A percentile compares a stretch with the other conserved stretches of the same genome.
Conservation (phyloP, 164 flowering plant species). For the Berberis thunbergii region DNA sequence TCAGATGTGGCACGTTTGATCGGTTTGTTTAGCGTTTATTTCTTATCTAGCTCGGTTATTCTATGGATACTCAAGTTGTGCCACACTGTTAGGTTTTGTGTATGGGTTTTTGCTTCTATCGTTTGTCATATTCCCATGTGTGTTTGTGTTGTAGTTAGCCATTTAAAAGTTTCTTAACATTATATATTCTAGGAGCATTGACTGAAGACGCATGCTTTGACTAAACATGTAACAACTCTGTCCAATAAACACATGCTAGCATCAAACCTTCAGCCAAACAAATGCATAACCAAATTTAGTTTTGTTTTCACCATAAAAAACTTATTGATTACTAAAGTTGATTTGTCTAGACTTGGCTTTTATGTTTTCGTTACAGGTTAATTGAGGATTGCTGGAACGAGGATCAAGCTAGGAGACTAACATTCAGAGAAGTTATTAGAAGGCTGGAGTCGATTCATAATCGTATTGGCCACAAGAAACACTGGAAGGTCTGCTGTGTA, state of each 20-base stretch:
- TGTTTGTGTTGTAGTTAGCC: too few relatives aligned
- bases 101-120: too few relatives aligned
- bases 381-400: constrained; percentile 90
- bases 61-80: too few relatives aligned
- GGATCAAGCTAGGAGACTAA: constrained; percentile 66
- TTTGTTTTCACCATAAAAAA: too few relatives aligned
- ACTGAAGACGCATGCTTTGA: neutral
- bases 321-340: neutral
- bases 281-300: neutral
- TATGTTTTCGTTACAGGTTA: constrained; percentile 39
- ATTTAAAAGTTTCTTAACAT: too few relatives aligned
- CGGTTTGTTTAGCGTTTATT: too few relatives aligned
- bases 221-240: too few relatives aligned
- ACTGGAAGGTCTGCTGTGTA: constrained; percentile 61
- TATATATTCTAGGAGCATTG: neutral
- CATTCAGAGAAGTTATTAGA: constrained; percentile 64
- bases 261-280: neutral
- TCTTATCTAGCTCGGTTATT: too few relatives aligned
- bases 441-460: constrained; percentile 49
- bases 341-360: neutral
- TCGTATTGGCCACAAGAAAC: constrained; percentile 35
- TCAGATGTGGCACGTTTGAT: too few relatives aligned
- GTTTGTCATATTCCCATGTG: too few relatives aligned
- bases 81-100: too few relatives aligned
- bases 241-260: neutral